Conservation (phyloP, 23 red algal genomes). For the Gracilaria gracilis region DNA sequence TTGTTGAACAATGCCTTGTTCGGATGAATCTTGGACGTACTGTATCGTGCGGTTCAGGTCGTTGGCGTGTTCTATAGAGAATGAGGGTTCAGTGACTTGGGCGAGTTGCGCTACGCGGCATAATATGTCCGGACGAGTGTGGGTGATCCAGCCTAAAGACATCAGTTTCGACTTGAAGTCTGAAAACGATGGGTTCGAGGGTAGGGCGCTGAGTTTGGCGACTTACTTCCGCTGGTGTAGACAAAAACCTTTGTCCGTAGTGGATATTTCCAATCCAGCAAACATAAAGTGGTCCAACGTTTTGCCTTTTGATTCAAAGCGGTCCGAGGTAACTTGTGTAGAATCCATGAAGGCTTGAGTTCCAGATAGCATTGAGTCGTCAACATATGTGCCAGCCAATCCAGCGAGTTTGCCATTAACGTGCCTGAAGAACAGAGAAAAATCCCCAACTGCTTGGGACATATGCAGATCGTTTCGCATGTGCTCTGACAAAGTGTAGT, state of each 20-base stretch:
- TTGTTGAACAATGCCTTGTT: neutral
- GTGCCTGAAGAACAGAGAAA: slow-evolving; percentile 31
- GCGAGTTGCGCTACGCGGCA: slow-evolving; percentile 21
- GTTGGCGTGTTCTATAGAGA: slow-evolving; percentile 2
- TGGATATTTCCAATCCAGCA: slow-evolving; percentile 35
- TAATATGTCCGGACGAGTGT: slow-evolving; percentile 19
- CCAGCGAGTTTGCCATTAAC: slow-evolving; percentile 18
- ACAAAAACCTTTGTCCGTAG: neutral
- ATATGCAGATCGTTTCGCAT: slow-evolving; percentile 37
- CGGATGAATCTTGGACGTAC: neutral
- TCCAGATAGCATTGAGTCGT: slow-evolving; percentile 33
- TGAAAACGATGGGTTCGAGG: neutral
- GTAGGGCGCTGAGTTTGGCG: neutral
- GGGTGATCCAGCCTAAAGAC: slow-evolving; percentile 23
- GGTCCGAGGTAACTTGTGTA: slow-evolving; percentile 3
- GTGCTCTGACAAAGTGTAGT: slow-evolving; percentile 38
- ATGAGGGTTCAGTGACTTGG: slow-evolving; percentile 24
- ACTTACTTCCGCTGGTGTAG: slow-evolving; percentile 26
- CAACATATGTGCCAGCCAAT: slow-evolving; percentile 28
- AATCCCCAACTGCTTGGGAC: slow-evolving; percentile 6
- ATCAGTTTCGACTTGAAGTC: slow-evolving; percentile 7
- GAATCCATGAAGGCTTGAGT: slow-evolving; percentile 17
- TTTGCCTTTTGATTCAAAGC: slow-evolving; percentile 14
- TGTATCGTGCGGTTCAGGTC: slow-evolving; percentile 27
- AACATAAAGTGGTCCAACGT: slow-evolving; percentile 27